Evolutionary conservation across 257 asterid species (phyloP).

Genomic region (Plantago elongata): DNA sequence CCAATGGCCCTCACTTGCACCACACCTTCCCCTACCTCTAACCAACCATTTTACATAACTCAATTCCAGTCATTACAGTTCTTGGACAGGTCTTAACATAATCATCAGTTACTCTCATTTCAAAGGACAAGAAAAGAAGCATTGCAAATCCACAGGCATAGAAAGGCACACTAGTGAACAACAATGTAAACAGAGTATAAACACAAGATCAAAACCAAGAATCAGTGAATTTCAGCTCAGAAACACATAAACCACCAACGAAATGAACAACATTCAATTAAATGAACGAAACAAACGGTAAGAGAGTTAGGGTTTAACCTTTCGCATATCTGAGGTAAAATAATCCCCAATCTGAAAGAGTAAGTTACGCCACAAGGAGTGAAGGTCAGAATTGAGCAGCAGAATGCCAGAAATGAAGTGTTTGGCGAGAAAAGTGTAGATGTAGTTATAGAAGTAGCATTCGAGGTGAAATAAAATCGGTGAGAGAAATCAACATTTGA

Average conservation of each 20-base stretch:
- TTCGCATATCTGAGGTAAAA: slow-evolving; percentile 29
- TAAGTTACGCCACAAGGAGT: slow-evolving; percentile 20
- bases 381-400: slow-evolving; percentile 1
- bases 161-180: neutral
- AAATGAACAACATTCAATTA: neutral
- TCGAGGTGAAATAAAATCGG: slow-evolving; percentile 5
- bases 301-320: slow-evolving; percentile 33
- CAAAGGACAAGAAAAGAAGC: neutral
- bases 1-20: too few species aligned
- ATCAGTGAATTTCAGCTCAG: neutral
- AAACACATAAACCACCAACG: neutral
- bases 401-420: slow-evolving; percentile 19
- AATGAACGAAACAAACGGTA: neutral
- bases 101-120: neutral
- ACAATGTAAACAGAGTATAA: neutral
- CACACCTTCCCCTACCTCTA: neutral
- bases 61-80: neutral
- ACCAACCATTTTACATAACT: neutral
- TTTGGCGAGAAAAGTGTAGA: too few species aligned
- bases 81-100: neutral
- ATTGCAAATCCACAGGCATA: neutral
- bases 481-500: slow-evolving; percentile 3
- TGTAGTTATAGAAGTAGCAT: neutral
- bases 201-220: neutral
- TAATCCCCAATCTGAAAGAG: slow-evolving; percentile 24